Base-by-base conservation (phyloP, 2,329 filamentous ascomycete species). In the Amauroascus verrucosus region DNA sequence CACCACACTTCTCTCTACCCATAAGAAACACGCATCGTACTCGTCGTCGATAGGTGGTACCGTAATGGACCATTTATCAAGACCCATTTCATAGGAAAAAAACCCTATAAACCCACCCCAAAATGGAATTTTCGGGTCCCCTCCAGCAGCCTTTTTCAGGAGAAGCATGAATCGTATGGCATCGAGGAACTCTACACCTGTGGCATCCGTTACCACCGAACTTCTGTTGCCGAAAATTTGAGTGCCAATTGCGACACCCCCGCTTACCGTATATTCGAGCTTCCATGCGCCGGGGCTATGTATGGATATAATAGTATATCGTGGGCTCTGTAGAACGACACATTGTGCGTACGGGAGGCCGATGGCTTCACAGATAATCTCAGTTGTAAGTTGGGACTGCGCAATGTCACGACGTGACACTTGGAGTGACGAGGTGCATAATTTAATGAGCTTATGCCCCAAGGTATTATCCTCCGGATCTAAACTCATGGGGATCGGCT, bases 41-140 rank as follows among this genome's bases (percentile, higher is more conserved):
- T 59, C n/a, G 33, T 44, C 22, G 82, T 82, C 16, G 76, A 81
- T 58, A 47, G 67, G 63, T 6, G 67, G 24, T 2, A 26, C 32
- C 11, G 38, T 37, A n/a, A 58, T 47, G 30, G 56, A 51, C 35
- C 62, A 54, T 28, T 57, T 56, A 9, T 76, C 73, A 1, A 94
- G 72, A 0, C 88, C 87, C 64, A 89, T 81, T 66, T 95, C 89
- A 56, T 95, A 95, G 0, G 86, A 88, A 48, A 88, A 78, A 62
- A 85, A 94, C 0, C 89, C 89, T 70, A 95, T 81, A 55, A 95
- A 83, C 0, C 89, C 89, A 49, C 88, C 89, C 68, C 86, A 81
- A 64, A 95, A 95, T 0, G 86, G 73, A 18, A 72, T 62, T 1
- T 68, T 57, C 3, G 48, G 37, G 56, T 66, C 63, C 0, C 70